Conservation (phyloP, 2,329 filamentous ascomycete genomes). For the Hymenoscyphus linearis region DNA sequence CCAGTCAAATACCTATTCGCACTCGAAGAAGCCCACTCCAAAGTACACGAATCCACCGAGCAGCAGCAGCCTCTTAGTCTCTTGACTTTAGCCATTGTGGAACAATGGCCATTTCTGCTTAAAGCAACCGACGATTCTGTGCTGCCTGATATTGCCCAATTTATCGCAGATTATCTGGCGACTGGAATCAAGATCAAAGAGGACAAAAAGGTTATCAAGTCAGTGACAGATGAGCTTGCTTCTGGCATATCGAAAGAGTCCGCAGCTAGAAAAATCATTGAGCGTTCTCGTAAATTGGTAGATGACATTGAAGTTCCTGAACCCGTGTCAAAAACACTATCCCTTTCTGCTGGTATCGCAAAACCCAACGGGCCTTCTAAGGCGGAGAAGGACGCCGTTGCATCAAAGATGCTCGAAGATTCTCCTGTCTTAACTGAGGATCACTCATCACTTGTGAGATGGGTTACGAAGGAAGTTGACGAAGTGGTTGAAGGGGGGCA, state of each 20-base stretch:
- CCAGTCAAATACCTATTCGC: slow-evolving; percentile 81
- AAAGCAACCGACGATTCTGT: slow-evolving; percentile 43
- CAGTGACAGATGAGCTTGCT: slow-evolving; percentile 40
- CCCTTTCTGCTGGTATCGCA: neutral
- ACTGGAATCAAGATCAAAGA: slow-evolving; percentile 49
- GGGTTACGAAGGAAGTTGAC: slow-evolving; percentile 72
- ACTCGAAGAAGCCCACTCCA: slow-evolving; percentile 46
- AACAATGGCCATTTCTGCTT: slow-evolving; percentile 70
- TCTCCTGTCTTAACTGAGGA: slow-evolving; percentile 33
- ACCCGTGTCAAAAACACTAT: neutral
- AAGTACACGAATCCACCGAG: slow-evolving; percentile 31
- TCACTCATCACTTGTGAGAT: slow-evolving; percentile 51
- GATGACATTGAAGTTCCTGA: slow-evolving; percentile 24
- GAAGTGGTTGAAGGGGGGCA: slow-evolving; percentile 75
- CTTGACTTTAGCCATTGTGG: slow-evolving; percentile 62
- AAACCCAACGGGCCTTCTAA: slow-evolving; percentile 8
- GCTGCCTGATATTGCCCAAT: slow-evolving; percentile 46
- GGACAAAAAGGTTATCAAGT: slow-evolving; percentile 40
- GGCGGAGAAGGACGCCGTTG: slow-evolving; percentile 15
- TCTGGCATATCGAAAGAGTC: slow-evolving; percentile 35
- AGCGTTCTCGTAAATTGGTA: slow-evolving; percentile 23
- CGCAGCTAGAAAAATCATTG: slow-evolving; percentile 28
- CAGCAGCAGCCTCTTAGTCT: slow-evolving; percentile 50
- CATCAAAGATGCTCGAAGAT: slow-evolving; percentile 16
- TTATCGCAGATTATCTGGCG: slow-evolving; percentile 54